A percentile compares a stretch with the other conserved stretches of the same genome.
phyloP scores from a whole-genome alignment of 768 basidiomycete species.

The Russula olivacea region DNA sequence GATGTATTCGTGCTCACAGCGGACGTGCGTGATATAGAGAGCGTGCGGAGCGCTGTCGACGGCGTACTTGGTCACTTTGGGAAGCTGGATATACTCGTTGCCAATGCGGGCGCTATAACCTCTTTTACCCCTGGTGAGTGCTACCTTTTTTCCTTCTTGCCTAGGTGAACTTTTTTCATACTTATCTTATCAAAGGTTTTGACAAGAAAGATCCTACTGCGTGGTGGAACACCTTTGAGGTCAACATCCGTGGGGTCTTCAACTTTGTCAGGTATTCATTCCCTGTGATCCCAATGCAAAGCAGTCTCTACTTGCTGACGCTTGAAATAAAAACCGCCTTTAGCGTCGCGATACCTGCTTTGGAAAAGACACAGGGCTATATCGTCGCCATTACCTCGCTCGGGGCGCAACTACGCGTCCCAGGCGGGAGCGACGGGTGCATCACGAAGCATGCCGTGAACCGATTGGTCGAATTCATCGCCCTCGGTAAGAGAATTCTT shows the following conservation, averaged over 20 bases:
- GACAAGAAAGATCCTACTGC: constrained; percentile 9
- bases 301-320: no score
- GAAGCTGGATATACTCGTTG: constrained; percentile 7
- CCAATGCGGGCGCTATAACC: constrained; percentile 5
- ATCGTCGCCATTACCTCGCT: not conserved
- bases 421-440: constrained; percentile 7
- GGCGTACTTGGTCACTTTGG: constrained; percentile 2
- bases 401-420: not conserved
- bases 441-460: constrained; percentile 7
- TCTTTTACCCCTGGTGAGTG: not conserved
- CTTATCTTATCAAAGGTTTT: not conserved
- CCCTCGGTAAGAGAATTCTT: not conserved
- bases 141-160: not conserved
- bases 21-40: constrained; percentile 3
- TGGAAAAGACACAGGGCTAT: not conserved
- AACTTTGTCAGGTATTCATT: constrained; percentile 2
- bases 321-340: no score
- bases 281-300: no score
- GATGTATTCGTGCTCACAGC: not conserved
- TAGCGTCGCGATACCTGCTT: constrained; percentile 1
- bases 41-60: not conserved
- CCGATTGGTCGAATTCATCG: constrained; percentile 13
- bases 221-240: constrained; percentile 19
- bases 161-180: no score
- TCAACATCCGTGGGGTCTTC: constrained; percentile 13